Conservation (phyloP, 768 basidiomycete species). For the Candolleomyces eurysporus region DNA sequence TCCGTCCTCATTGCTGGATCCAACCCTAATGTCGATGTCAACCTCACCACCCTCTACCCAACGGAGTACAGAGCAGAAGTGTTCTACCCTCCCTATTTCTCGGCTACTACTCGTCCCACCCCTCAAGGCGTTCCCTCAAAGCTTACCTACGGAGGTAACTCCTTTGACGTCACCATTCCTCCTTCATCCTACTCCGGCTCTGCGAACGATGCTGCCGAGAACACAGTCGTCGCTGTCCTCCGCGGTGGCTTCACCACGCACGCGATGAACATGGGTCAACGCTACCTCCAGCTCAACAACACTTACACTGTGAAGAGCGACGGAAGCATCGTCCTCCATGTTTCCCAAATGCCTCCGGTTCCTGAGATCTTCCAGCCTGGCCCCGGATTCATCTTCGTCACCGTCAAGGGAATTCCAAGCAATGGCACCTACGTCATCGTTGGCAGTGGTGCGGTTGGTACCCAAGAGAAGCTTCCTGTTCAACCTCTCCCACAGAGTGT, state of each 20-base stretch:
- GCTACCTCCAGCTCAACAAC: conserved; percentile 77
- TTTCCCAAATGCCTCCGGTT: conserved; percentile 81
- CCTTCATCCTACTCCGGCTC: conserved; percentile 62
- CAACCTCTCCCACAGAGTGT: conserved; percentile 50
- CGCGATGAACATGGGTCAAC: conserved; percentile 87
- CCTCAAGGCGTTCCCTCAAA: conserved; percentile 70
- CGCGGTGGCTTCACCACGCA: conserved; percentile 88
- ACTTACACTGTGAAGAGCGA: conserved; percentile 82
- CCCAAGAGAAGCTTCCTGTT: conserved; percentile 52
- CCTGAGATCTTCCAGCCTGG: conserved; percentile 88
- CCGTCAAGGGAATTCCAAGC: conserved; percentile 80
- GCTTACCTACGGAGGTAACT: conserved; percentile 78
- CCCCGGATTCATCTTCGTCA: conserved; percentile 80
- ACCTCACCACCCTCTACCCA: conserved; percentile 56
- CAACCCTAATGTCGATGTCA: conserved; percentile 89
- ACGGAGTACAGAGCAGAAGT: conserved; percentile 82
- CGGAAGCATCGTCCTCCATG: conserved; percentile 75
- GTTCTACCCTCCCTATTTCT: conserved; percentile 92
- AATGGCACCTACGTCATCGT: conserved; percentile 75
- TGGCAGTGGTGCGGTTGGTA: conserved; percentile 76
- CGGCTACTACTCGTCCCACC: conserved; percentile 61
- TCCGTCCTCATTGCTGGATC: conserved; percentile 89
- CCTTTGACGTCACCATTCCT: conserved; percentile 75
- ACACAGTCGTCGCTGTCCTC: conserved; percentile 72
- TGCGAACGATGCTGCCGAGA: conserved; percentile 69